These are phyloP conservation scores for Diaporthe destruens DNA, from an alignment of 2,329 filamentous ascomycete species.

Conservation along the genomic window DNA sequence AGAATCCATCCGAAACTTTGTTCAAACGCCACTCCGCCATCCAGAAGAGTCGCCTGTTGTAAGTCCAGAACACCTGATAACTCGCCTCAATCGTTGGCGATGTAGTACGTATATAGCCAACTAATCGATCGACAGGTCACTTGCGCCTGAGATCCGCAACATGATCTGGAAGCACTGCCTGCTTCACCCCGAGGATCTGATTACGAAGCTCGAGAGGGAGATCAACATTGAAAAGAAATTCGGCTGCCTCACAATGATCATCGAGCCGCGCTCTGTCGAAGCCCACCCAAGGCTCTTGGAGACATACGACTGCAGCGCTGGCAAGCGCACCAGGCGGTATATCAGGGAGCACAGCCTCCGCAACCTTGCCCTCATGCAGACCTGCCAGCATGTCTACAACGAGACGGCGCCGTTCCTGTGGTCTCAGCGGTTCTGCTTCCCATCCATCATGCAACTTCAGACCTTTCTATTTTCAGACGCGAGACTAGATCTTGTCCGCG, in stretches of 20 bases:
- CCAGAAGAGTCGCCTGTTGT: neutral
- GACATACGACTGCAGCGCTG: neutral
- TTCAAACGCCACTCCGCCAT: neutral
- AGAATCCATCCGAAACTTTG: neutral
- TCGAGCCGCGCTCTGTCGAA: neutral
- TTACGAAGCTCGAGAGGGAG: neutral
- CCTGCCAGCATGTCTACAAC: neutral
- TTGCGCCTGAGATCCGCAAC: neutral
- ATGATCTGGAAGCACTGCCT: constrained; percentile 5
- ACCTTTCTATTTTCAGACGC: neutral
- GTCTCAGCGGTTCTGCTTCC: neutral
- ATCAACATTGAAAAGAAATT: neutral
- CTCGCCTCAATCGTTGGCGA: too few species aligned
- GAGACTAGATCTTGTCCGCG: neutral
- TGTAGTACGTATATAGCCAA: neutral
- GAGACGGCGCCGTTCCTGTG: neutral
- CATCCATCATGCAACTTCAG: neutral
- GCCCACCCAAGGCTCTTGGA: neutral
- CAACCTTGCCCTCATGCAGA: neutral
- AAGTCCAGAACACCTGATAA: neutral
- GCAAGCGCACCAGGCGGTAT: neutral
- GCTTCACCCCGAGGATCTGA: neutral
- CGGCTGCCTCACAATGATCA: neutral
- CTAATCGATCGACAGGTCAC: neutral
- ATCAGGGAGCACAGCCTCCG: neutral